Base-by-base conservation (phyloP, 2,329 filamentous ascomycete species). In the Berkeleyomyces basicola region DNA sequence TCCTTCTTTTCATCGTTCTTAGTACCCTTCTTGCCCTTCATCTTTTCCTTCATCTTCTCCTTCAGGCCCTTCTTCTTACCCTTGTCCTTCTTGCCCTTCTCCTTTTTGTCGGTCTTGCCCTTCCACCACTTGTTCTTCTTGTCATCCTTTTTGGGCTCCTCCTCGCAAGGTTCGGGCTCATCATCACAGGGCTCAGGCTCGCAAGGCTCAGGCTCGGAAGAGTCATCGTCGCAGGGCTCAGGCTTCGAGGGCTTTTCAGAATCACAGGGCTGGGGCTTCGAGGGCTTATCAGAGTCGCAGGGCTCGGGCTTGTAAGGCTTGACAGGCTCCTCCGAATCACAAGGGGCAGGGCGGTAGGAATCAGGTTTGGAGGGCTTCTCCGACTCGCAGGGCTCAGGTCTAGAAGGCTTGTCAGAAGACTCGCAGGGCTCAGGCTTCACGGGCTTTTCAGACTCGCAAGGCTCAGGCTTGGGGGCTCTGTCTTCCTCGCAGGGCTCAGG, bases 51-150 rank as follows among this genome's bases (percentile, higher is more conserved):
- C 23, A 63, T 33, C 51, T 55, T 55, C 23, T 63, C 47, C 46
- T 63, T 60, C 16, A 63, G 57, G 33, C 51, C 51, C 31, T 55
- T 55, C 37, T 63, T 43, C 46, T 63, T 60, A 11, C 59, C 43
- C 62, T 63, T 63, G 33, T 59, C 62, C 58, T 61, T 64, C 47
- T 64, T 61, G 7, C 49, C 58, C 61, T 63, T 58, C 36, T 59
- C 47, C 39, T 64, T 64, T 47, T 64, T 64, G 53, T 64, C 63
- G 9, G 51, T 53, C 55, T 64, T 64, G 40, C 60, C 63, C 63
- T 64, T 64, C 59, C 55, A 64, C 63, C 63, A 64, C 61, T 65
- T 65, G 46, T 67, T 61, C 59, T 66, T 64, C 57, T 65, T 59
- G 37, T 59, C 64, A n/a, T 63, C 59, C 64, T 66, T 62, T 11